Evolutionary conservation across 768 basidiomycete genomes (phyloP), one percentile per base, ranked within the genome.

Genomic region (Rhodotorula taiwanensis): DNA sequence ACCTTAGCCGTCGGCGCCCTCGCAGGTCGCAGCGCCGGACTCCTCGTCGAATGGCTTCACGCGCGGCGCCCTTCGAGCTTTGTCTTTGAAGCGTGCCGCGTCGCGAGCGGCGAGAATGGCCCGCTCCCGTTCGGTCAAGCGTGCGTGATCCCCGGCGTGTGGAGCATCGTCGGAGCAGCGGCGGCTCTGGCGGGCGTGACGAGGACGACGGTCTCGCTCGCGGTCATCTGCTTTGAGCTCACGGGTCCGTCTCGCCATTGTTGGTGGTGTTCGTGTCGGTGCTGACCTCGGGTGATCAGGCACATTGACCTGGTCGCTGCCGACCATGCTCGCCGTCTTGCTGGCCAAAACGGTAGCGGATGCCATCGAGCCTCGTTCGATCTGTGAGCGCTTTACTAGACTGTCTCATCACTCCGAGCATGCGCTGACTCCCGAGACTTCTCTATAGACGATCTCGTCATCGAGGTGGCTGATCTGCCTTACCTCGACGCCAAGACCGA

Each of bases 101-200:
- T 81, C 16, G 82, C 86, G 67, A 76, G 42, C 10, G 58, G 34
- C 18, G 67, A 79, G 36, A 80, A 84, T 54, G 68, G 67, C 1
- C 67, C 68, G 15, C 28, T 67, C 3, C 69, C 69, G 11, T 73
- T 72, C 36, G 71, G 71, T 2, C 69, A 72, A 52, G 62, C 64
- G 1, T 94, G 92, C 78, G 80, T 97, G 55, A 79, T 92, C 20
- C 92, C 93, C 14, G 94, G 94, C 5, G 77, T 65, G 45, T 74
- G 69, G 60, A 72, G 72, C 14, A 74, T 75, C 70, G 72, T 81
- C 25, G 95, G 95, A 36, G 95, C 95, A 1, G 94, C 92, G 3
- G 91, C 92, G 0, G 80, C 91, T 0, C 79, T 99, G 50, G 92
- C 92, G 33, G 94, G 95, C n/a, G 93, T 97, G 21, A 97, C 94